Evolutionary conservation across 805 yeast genomes (phyloP).

Genomic region (Kregervanrija fluxuum): DNA sequence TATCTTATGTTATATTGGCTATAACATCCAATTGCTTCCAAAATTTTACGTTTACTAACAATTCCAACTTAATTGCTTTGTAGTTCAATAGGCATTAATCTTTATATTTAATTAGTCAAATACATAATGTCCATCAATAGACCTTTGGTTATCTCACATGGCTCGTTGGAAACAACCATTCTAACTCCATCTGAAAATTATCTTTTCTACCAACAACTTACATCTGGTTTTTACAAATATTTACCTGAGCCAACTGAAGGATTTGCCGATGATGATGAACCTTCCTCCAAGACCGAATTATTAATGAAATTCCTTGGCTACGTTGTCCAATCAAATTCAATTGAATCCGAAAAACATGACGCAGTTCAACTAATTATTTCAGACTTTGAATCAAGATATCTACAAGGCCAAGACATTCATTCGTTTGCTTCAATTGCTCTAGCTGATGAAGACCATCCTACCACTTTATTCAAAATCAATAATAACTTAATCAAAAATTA

Average conservation of each 20-base stretch:
- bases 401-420: constrained; percentile 77
- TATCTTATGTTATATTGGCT: background rate
- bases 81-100: background rate
- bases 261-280: constrained; percentile 81
- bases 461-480: constrained; percentile 66
- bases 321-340: constrained; percentile 30
- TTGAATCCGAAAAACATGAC: constrained; percentile 33
- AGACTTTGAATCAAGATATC: constrained; percentile 80
- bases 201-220: constrained; percentile 77
- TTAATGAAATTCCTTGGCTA: constrained; percentile 79
- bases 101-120: background rate
- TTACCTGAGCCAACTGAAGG: constrained; percentile 81
- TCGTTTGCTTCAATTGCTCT: constrained; percentile 72
- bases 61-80: background rate
- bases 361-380: constrained; percentile 62
- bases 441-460: constrained; percentile 50
- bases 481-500: constrained; percentile 68
- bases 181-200: constrained; percentile 78
- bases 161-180: constrained; percentile 80
- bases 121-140: constrained; percentile 34
- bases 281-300: constrained; percentile 78
- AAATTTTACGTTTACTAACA: background rate
- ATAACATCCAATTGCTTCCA: background rate
- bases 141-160: constrained; percentile 80
- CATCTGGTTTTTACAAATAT: constrained; percentile 73